Percentiles rank a stretch among this genome's conserved stretches.
Conservation (phyloP, 208 protist species). For the Sergeia podlipaevii region DNA sequence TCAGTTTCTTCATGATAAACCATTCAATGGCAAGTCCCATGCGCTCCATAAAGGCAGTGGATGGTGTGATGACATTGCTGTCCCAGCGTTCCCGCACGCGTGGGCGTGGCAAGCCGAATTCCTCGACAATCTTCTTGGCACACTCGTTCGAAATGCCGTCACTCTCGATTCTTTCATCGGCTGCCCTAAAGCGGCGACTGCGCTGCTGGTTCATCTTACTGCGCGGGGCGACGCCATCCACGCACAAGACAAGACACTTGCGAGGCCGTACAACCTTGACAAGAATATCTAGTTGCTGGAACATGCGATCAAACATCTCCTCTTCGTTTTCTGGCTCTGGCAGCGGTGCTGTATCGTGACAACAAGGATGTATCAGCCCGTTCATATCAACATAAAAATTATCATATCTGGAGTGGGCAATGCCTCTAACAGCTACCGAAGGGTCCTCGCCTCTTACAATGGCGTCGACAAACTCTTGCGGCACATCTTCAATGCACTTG, state of each 20-base stretch:
- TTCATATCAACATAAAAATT: conserved; percentile 99
- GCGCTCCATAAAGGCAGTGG: conserved; percentile 98
- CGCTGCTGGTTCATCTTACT: conserved; percentile 99
- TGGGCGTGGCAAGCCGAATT: conserved; percentile 58
- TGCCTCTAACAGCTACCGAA: conserved; percentile 9
- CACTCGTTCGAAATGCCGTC: conserved; percentile 62
- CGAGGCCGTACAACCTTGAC: conserved; percentile 97
- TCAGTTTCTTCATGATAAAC: conserved; percentile 95
- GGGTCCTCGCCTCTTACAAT: conserved; percentile 30
- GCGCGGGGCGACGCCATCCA: conserved; percentile 98
- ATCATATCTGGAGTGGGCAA: conserved; percentile 75
- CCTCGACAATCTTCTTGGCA: conserved; percentile 42
- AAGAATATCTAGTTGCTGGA: conserved; percentile 97
- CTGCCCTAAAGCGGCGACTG: conserved; percentile 95
- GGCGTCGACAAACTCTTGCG: conserved; percentile 57
- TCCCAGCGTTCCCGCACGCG: conserved; percentile 90
- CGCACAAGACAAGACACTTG: conserved; percentile 97
- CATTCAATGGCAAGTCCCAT: conserved; percentile 90
- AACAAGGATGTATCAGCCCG: conserved; percentile 99
- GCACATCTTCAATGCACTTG: conserved; percentile 80
- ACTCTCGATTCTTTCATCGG: conserved; percentile 87
- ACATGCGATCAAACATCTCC: conserved; percentile 94
- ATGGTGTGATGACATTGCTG: conserved; percentile 99
- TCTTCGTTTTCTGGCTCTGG: conserved; percentile 81
- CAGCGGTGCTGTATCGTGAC: conserved; percentile 94